Percentiles rank a stretch among this genome's conserved stretches.
Conservation (phyloP, 2,329 filamentous ascomycete species). For the Clonostachys solani region DNA sequence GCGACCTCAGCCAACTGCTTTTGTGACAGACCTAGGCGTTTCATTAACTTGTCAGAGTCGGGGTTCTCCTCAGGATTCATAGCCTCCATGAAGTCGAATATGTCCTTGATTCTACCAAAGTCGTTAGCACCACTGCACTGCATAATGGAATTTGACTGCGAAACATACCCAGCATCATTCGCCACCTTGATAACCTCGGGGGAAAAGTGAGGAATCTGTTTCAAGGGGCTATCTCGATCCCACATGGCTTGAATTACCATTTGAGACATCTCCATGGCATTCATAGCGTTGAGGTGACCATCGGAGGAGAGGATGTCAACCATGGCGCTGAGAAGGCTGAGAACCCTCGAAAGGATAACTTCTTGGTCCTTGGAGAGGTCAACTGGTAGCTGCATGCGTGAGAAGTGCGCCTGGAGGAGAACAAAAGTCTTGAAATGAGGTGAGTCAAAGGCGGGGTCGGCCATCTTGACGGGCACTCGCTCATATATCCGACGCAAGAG, state of each 20-base stretch:
- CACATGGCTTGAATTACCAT: conserved; percentile 99
- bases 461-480: conserved; percentile 91
- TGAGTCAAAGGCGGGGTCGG: conserved; percentile 80
- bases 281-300: conserved; percentile 94
- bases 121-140: background rate
- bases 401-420: conserved; percentile 96
- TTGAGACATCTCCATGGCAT: conserved; percentile 98
- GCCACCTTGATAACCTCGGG: conserved; percentile 79
- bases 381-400: conserved; percentile 91
- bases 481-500: conserved; percentile 91
- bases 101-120: conserved; percentile 69
- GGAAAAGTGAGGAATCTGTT: conserved; percentile 95
- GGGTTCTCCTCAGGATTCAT: conserved; percentile 96
- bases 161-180: conserved; percentile 68
- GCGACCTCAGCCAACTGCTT: conserved; percentile 85
- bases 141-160: background rate
- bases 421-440: conserved; percentile 98
- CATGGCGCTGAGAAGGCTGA: conserved; percentile 84
- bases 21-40: conserved; percentile 74
- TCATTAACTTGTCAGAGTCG: conserved; percentile 72
- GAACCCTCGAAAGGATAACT: conserved; percentile 74
- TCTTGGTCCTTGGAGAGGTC: conserved; percentile 97
- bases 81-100: conserved; percentile 97
- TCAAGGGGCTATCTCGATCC: conserved; percentile 94
- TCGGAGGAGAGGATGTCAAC: conserved; percentile 96